Base-by-base conservation (phyloP, 2,329 filamentous ascomycete species). In the Periconia digitata region DNA sequence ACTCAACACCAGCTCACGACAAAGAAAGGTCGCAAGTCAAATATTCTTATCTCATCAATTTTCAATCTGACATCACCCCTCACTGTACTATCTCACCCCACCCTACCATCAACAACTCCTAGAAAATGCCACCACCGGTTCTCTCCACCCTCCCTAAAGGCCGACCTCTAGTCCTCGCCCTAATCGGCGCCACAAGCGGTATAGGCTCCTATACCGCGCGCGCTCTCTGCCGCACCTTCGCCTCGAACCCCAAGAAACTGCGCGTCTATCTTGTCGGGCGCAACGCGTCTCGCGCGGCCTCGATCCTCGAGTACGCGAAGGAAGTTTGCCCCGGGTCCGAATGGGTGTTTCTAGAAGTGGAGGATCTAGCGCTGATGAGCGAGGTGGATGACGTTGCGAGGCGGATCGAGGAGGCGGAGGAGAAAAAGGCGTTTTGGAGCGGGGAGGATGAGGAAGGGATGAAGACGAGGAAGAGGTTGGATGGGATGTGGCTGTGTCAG, bases 261-360 rank as follows among this genome's bases (percentile, higher is more conserved):
- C 64, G 67, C 18, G 59, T 66, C 12, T 65, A 69, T 54, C 61
- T 72, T 24, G 56, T 71, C 34, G 69, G 67, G 6, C 54, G 66
- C 16, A 69, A 63, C 21, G 41, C 49, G 3, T 43, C 45, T 0
- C 59, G 61, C 12, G 55, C 67, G 8, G 60, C 66, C 12, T 43
- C 39, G 12, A 53, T 72, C 7, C 51, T 72, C 12, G 34, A 54
- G 20, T 59, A 65, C 15, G 65, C 67, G 40, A 55, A 50, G n/a
- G 15, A 51, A 6, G 50, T 57, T 1, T 70, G 62, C 42, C 62
- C 70, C 0, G 50, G 53, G 2, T 72, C 62, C 3, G 53, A 64
- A 3, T 73, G 68, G 58, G 56, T 47, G 8, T 73, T 72, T 43
- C 41, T 74, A n/a, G 44, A 60, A 43, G 64, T 50, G 1, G 43